A percentile compares a stretch with the other conserved stretches of the same genome.
Conservation (phyloP, 768 basidiomycete genomes). For the Leccinum disarticulatum region DNA sequence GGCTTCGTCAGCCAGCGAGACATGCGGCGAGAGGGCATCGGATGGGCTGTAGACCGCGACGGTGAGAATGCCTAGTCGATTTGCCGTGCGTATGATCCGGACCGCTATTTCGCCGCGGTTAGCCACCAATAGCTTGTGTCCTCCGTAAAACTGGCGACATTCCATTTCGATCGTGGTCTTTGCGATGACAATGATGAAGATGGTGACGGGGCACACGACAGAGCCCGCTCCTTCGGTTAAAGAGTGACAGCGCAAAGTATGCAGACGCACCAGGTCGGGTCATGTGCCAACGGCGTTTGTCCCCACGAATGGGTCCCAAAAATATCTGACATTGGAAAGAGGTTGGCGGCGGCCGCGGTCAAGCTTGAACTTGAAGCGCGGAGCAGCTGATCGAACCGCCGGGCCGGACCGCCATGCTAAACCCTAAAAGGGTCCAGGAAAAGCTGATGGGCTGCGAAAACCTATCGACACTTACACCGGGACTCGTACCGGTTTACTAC, state of each 20-base stretch:
- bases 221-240: neutral
- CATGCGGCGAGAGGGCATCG: constrained; percentile 60
- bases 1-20: constrained; percentile 52
- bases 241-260: neutral
- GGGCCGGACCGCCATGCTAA: neutral
- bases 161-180: constrained; percentile 7
- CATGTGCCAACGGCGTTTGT: neutral
- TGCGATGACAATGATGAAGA: neutral
- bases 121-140: constrained; percentile 60
- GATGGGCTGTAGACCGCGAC: constrained; percentile 60
- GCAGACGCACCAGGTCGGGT: neutral
- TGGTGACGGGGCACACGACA: neutral
- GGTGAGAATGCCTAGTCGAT: constrained; percentile 48
- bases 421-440: too few relatives aligned
- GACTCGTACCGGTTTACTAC: too few relatives aligned
- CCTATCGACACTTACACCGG: too few relatives aligned
- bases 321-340: neutral
- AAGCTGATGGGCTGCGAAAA: too few relatives aligned
- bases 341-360: neutral
- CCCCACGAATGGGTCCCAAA: neutral
- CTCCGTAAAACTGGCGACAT: constrained; percentile 15
- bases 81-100: constrained; percentile 59
- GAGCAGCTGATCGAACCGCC: neutral
- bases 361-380: neutral
- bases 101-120: constrained; percentile 76